phyloP scores from a whole-genome alignment of 768 basidiomycete species.

The Boletus pseudopeckii region DNA sequence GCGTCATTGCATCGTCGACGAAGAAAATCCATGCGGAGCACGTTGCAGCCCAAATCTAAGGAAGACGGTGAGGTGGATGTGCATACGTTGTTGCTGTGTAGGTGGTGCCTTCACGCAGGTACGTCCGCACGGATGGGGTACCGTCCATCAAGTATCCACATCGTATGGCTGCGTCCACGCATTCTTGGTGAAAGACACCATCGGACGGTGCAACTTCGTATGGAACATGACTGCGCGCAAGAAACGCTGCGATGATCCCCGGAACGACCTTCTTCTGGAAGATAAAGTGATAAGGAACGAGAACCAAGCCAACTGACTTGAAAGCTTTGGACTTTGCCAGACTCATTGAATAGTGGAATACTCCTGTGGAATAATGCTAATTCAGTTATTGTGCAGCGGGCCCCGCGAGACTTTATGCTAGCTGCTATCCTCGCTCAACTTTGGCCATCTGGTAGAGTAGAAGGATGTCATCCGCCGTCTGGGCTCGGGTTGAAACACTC shows the following conservation, averaged over 20 bases:
- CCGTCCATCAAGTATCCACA: neutral
- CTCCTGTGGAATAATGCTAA: neutral
- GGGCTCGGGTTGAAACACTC: neutral
- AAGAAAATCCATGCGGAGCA: constrained; percentile 33
- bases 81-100: constrained; percentile 10
- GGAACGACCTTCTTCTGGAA: neutral
- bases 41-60: constrained; percentile 34
- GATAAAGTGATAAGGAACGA: neutral
- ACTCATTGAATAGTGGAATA: neutral
- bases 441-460: neutral
- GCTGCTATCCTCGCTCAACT: neutral
- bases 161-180: neutral
- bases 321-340: neutral
- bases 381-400: too few relatives aligned
- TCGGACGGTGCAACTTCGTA: neutral
- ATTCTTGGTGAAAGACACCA: neutral
- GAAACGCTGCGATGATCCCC: neutral
- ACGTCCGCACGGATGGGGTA: neutral
- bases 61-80: constrained; percentile 24
- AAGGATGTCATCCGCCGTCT: neutral
- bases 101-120: neutral
- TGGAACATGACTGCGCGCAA: neutral
- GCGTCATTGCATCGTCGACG: constrained; percentile 32
- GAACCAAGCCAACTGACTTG: neutral
- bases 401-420: neutral